Evolutionary conservation across 2,329 filamentous ascomycete genomes (phyloP).

Genomic region (Fusarium redolens): DNA sequence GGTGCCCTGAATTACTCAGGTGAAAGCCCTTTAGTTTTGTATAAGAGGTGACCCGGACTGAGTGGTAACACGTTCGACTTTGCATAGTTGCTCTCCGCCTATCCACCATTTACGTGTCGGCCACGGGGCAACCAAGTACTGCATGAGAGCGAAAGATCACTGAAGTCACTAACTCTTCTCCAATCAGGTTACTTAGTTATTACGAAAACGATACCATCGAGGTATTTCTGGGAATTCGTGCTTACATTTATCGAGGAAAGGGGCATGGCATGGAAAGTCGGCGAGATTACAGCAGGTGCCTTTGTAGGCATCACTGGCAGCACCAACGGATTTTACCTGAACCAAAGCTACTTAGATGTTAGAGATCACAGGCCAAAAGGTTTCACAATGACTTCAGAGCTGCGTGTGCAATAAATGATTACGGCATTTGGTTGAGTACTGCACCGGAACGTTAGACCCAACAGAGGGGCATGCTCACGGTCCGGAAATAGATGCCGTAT

Average conservation of each 20-base stretch:
- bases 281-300: neutral
- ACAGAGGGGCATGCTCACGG: neutral
- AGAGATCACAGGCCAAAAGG: neutral
- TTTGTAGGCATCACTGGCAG: too few relatives aligned
- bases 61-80: too few relatives aligned
- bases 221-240: too few relatives aligned
- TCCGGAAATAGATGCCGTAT: neutral
- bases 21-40: neutral
- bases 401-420: neutral
- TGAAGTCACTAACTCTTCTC: accelerated
- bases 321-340: too few relatives aligned
- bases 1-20: neutral
- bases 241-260: too few relatives aligned
- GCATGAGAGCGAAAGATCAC: too few relatives aligned
- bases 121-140: neutral
- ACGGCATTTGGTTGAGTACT: neutral
- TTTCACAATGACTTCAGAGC: too few relatives aligned
- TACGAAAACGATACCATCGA: too few relatives aligned
- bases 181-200: accelerated
- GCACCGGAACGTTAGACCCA: neutral
- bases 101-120: neutral
- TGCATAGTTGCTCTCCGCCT: neutral
- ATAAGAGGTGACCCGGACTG: neutral
- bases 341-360: too few relatives aligned
- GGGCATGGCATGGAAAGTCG: neutral